A percentile compares a stretch with the other conserved stretches of the same genome.
These are phyloP conservation scores for Euphorbia lathyris DNA, from an alignment of 345 rosid species.

Conservation along the genomic window DNA sequence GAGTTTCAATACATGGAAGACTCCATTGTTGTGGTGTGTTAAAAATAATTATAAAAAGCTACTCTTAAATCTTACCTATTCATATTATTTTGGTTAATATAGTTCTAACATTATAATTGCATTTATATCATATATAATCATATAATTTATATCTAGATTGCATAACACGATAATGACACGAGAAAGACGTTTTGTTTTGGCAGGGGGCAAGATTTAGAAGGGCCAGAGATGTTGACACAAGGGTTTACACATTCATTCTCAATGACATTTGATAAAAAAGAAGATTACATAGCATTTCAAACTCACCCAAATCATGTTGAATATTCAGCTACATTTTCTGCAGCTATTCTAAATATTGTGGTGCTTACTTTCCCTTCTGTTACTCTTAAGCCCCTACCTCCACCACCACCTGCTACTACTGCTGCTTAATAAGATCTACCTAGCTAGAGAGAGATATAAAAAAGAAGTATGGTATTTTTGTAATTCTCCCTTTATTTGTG, in stretches of 20 bases:
- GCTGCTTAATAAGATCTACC: too few relatives aligned
- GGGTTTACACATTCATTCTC: conserved; percentile 82
- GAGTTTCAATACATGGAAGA: too few relatives aligned
- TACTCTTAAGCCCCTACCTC: conserved; percentile 41
- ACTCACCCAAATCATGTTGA: conserved; percentile 69
- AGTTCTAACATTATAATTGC: too few relatives aligned
- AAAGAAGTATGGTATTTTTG: background rate
- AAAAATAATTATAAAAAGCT: too few relatives aligned
- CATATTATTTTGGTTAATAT: too few relatives aligned
- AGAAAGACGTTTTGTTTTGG: background rate
- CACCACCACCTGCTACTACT: conserved; percentile 3
- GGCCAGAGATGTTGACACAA: conserved; percentile 87
- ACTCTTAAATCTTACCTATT: too few relatives aligned
- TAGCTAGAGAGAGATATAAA: too few relatives aligned
- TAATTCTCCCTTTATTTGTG: background rate
- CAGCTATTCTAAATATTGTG: conserved; percentile 69
- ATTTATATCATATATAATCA: too few relatives aligned
- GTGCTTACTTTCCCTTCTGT: conserved; percentile 66
- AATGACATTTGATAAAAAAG: conserved; percentile 76
- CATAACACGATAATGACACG: too few relatives aligned
- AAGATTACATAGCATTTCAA: conserved; percentile 59
- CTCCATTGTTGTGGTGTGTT: too few relatives aligned
- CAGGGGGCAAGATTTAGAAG: conserved; percentile 86
- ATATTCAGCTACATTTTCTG: conserved; percentile 73
- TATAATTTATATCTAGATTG: too few relatives aligned